Percentiles rank a stretch among this genome's conserved stretches.
Conservation (phyloP, 331 rosid species). For the Acacia pycnantha region DNA sequence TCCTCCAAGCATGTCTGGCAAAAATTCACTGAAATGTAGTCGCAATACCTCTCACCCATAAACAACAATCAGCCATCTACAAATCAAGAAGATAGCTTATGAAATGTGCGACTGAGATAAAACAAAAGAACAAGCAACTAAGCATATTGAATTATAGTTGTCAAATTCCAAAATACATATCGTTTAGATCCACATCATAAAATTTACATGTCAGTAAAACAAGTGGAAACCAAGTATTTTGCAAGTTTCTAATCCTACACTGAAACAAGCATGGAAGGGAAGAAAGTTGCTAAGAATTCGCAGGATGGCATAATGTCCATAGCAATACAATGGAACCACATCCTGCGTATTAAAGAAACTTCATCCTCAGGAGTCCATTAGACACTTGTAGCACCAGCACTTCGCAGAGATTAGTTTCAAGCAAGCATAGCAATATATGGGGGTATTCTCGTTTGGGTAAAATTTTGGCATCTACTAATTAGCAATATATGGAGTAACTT, state of each 20-base stretch:
- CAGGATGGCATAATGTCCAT: neutral
- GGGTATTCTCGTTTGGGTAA: neutral
- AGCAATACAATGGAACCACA: neutral
- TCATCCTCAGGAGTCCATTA: neutral
- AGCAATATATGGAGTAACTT: neutral
- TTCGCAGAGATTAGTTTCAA: neutral
- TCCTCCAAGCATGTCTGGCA: slow-evolving; percentile 46
- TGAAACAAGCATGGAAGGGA: slow-evolving; percentile 54
- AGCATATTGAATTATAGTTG: neutral
- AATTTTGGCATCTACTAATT: neutral
- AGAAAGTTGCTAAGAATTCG: slow-evolving; percentile 14
- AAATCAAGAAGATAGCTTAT: slow-evolving; percentile 42
- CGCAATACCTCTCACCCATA: slow-evolving; percentile 57
- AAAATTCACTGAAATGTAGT: slow-evolving; percentile 50
- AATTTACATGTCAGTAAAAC: slow-evolving; percentile 22
- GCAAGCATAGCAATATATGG: neutral
- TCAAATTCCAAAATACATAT: slow-evolving; percentile 5
- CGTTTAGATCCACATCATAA: slow-evolving; percentile 28
- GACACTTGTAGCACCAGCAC: neutral
- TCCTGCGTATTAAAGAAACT: neutral
- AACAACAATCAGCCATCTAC: slow-evolving; percentile 90
- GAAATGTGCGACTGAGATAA: slow-evolving; percentile 27
- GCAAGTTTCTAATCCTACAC: slow-evolving; percentile 60
- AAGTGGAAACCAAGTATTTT: slow-evolving; percentile 34
- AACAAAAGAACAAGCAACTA: neutral